Percentiles rank a stretch among this genome's conserved stretches.
Evolutionary conservation across 2,329 filamentous ascomycete species (phyloP).

Genomic region (Cercospora sp.): DNA sequence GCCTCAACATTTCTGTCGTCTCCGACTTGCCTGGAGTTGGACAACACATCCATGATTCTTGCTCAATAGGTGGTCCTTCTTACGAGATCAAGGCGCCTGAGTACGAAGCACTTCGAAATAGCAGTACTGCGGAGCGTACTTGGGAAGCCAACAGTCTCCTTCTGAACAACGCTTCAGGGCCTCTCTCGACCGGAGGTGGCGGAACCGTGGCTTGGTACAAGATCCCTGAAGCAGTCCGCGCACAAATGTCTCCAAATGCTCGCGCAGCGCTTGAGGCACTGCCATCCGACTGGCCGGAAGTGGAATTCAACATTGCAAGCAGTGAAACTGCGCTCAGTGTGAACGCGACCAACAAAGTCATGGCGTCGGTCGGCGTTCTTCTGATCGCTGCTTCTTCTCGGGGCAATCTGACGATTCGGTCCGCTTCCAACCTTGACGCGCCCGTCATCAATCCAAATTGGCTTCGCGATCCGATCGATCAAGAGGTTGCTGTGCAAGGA

Average conservation of each 20-base stretch:
- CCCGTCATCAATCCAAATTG: constrained; percentile 43
- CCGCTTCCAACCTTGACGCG: constrained; percentile 29
- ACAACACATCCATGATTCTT: constrained; percentile 51
- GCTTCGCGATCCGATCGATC: constrained; percentile 39
- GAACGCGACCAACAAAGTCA: constrained; percentile 35
- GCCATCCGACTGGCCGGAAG: constrained; percentile 41
- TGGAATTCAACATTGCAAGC: constrained; percentile 29
- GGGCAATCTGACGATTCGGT: constrained; percentile 40
- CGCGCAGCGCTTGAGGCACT: constrained; percentile 22
- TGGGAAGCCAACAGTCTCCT: constrained; percentile 19
- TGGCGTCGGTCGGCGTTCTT: constrained; percentile 37
- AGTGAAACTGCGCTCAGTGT: constrained; percentile 17
- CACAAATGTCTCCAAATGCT: constrained; percentile 14
- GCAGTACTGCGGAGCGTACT: background rate
- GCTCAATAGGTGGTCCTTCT: constrained; percentile 17
- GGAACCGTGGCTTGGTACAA: constrained; percentile 24
- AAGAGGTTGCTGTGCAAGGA: constrained; percentile 37
- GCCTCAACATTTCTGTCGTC: constrained; percentile 47
- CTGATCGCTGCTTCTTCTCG: constrained; percentile 40
- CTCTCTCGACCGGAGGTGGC: constrained; percentile 28
- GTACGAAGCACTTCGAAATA: constrained; percentile 18
- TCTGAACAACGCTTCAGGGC: constrained; percentile 24
- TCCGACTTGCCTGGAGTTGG: constrained; percentile 54
- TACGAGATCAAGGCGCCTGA: constrained; percentile 19
- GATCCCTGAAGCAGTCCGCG: constrained; percentile 24